Percentiles rank a stretch among this genome's conserved stretches.
Conservation (phyloP, 1,139 yeast species). For the Scheffersomyces segobiensis region DNA sequence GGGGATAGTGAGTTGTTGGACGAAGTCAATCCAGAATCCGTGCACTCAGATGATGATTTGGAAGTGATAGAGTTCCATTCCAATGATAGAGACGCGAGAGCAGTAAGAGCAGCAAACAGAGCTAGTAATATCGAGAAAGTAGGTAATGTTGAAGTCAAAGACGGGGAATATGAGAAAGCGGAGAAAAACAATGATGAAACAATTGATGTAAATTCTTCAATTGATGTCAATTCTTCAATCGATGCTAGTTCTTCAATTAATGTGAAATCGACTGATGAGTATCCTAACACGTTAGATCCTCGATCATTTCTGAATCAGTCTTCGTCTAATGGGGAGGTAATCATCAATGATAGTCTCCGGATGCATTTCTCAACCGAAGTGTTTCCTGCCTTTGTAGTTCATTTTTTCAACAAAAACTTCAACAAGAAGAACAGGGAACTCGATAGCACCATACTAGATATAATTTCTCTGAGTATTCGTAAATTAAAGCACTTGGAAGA, state of each 20-base stretch:
- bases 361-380: neutral
- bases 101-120: neutral
- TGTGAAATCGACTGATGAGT: neutral
- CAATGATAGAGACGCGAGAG: neutral
- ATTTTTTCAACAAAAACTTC: conserved; percentile 7
- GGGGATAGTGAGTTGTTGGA: conserved; percentile 1
- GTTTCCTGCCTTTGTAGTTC: conserved; percentile 1
- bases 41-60: conserved; percentile 20
- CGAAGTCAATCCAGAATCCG: conserved; percentile 4
- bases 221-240: neutral
- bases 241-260: neutral
- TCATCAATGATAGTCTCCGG: neutral
- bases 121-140: neutral
- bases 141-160: conserved; percentile 14
- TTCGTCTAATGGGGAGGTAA: neutral
- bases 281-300: neutral
- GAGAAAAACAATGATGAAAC: neutral
- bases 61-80: conserved; percentile 20
- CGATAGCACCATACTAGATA: conserved; percentile 2
- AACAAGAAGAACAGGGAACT: conserved; percentile 8
- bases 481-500: neutral
- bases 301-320: neutral
- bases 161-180: conserved; percentile 1
- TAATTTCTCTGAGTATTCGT: conserved; percentile 1
- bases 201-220: too few species aligned